Evolutionary conservation across 140 eudicot species (phyloP).

Genomic region (Flaveria floridana): DNA sequence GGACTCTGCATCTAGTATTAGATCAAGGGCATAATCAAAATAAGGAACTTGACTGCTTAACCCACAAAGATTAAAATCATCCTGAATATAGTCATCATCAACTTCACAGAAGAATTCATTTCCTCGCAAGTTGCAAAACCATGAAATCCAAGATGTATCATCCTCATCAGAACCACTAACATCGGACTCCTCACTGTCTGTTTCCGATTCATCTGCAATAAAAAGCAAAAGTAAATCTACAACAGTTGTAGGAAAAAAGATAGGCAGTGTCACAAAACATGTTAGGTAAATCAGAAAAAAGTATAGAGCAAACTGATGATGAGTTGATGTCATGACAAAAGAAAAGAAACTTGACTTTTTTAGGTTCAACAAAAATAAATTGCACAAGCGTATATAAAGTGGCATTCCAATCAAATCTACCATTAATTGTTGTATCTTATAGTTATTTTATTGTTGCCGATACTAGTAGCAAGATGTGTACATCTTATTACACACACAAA

Average conservation of each 20-base stretch:
- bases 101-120: constrained; percentile 92
- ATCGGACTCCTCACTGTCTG: constrained; percentile 94
- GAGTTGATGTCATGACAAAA: constrained; percentile 7
- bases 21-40: constrained; percentile 85
- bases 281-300: neutral
- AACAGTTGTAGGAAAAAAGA: neutral
- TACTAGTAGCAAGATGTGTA: neutral
- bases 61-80: constrained; percentile 87
- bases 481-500: constrained; percentile 1
- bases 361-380: neutral
- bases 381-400: neutral
- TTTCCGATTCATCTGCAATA: constrained; percentile 79
- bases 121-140: constrained; percentile 94
- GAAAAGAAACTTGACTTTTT: neutral
- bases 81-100: constrained; percentile 89
- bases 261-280: neutral
- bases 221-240: constrained; percentile 15
- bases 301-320: constrained; percentile 15
- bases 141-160: constrained; percentile 91
- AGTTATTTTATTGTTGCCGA: neutral
- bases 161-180: constrained; percentile 96
- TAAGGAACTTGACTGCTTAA: constrained; percentile 94
- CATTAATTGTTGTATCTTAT: neutral
- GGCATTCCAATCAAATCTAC: neutral
- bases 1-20: constrained; percentile 84